A percentile compares a stretch with the other conserved stretches of the same genome.
These are phyloP conservation scores for Arachis stenosperma DNA, from an alignment of 306 rosid genomes.

Conservation along the genomic window DNA sequence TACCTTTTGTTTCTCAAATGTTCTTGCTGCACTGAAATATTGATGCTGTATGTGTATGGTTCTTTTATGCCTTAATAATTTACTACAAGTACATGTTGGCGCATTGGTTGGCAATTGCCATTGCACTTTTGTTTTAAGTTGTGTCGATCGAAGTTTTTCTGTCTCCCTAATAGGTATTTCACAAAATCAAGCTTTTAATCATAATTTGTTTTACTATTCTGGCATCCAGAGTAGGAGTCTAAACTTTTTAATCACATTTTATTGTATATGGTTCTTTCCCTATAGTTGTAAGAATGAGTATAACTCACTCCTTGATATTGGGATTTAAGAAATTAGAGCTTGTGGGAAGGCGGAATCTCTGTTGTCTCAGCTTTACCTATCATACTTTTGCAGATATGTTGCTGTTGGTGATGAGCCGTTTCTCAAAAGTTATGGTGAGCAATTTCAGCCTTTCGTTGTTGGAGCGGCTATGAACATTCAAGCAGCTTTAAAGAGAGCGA, in stretches of 20 bases:
- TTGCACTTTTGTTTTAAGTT: slow-evolving; percentile 7
- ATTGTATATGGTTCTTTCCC: slow-evolving; percentile 17
- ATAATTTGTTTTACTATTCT: not conserved
- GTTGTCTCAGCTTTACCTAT: slow-evolving; percentile 29
- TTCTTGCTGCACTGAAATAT: not conserved
- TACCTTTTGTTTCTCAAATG: too few species aligned
- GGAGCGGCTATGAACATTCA: slow-evolving; percentile 85
- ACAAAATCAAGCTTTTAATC: not conserved
- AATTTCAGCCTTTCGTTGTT: slow-evolving; percentile 67
- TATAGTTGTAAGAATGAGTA: slow-evolving; percentile 21
- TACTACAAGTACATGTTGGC: not conserved
- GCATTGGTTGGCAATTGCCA: not conserved
- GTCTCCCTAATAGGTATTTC: not conserved
- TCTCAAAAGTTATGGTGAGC: slow-evolving; percentile 74
- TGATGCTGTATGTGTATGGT: slow-evolving; percentile 16
- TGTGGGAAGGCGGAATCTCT: slow-evolving; percentile 2
- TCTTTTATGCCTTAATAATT: slow-evolving; percentile 20
- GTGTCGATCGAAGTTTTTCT: not conserved
- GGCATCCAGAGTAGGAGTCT: not conserved
- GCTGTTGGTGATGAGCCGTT: slow-evolving; percentile 93
- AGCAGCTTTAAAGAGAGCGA: slow-evolving; percentile 65
- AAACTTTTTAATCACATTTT: not conserved
- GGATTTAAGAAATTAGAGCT: slow-evolving; percentile 14
- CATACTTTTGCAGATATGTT: slow-evolving; percentile 63
- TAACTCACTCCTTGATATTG: not conserved